Evolutionary conservation across 257 asterid genomes (phyloP), one percentile per base, ranked within the genome.

Genomic region (Datura wrightii): DNA sequence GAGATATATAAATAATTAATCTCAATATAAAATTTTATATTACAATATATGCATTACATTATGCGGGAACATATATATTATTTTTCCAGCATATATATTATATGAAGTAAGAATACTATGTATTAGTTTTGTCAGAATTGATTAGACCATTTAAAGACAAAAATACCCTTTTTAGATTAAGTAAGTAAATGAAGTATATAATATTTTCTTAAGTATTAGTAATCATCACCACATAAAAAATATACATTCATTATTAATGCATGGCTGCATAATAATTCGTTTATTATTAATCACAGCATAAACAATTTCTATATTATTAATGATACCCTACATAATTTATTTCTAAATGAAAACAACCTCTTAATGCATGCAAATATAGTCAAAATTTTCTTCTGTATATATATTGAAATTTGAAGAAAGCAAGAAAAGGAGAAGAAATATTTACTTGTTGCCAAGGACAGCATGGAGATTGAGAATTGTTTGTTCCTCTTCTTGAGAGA

Each of bases 381-480:
- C n/a, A n/a, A n/a, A n/a, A n/a, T n/a, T n/a, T n/a, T n/a, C n/a
- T n/a, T n/a, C n/a, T n/a, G n/a, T n/a, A n/a, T n/a, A n/a, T n/a
- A n/a, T n/a, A n/a, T n/a, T n/a, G 3, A 39, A 74, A 74, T 48
- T 74, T 74, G 6, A 13, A 5, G 24, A 67, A 36, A 66, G 19
- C 0, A 39, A 69, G 78, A 18, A 37, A 37, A 37, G 15, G 65
- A 56, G 48, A 62, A 36, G 55, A n/a, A 62, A 24, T 34, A 42
- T 74, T 59, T 89, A 92, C 96, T 92, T 92, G 93, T 92, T 92
- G 79, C 96, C 96, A 36, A 92, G 92, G 83, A 91, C 85, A 82
- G 93, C 83, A 83, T 92, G 96, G 85, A 92, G 96, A 86, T 89
- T 86, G 88, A 92, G 94, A 86, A 92, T 92, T 74, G 94, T 88